Base-by-base conservation (phyloP, 306 rosid species). In the Gastrolobium villosum region DNA sequence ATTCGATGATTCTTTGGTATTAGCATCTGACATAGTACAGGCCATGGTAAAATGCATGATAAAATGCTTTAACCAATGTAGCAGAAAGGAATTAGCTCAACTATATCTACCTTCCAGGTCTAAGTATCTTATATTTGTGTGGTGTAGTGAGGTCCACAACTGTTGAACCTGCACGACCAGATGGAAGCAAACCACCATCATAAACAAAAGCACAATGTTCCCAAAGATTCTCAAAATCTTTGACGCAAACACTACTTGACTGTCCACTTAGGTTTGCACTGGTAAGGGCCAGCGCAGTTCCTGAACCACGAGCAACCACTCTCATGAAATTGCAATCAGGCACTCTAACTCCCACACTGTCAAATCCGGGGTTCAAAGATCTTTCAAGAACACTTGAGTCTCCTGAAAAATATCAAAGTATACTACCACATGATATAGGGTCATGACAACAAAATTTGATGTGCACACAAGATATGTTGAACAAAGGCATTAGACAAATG, bases 161-260 rank as follows among this genome's bases (percentile, higher is more conserved):
- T 1, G 90, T 91, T 35, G 94, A 91, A 61, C 97, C 94, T 39
- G 91, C 91, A 55, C 89, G 89, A 60, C 94, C 92, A n/a, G 94
- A 81, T 75, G 94, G 92, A 80, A 92, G 97, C 79, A 70, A 79
- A 4, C 94, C 91, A 26, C 90, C 88, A 30, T 90, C 90, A 56
- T 88, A 92, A 46, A 92, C 91, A 63, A 53, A 85, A 1, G 90
- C 91, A 74, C 91, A 90, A 46, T 87, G 94, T 78, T 79, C 84
- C 94, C 97, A 91, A 0, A 88, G 90, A 65, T 65, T 84, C 81
- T 87, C 85, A 69, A 92, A 90, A 79, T 87, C 94, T 53, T 88
- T 73, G 54, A 92, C 70, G 82, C 87, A 80, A 61, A 88, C 91
- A 78, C 94, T 91, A 67, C 93, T 89, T 45, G 85, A 79, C 70